phyloP scores from a whole-genome alignment of 257 asterid genomes.

The Jasminum sambac region DNA sequence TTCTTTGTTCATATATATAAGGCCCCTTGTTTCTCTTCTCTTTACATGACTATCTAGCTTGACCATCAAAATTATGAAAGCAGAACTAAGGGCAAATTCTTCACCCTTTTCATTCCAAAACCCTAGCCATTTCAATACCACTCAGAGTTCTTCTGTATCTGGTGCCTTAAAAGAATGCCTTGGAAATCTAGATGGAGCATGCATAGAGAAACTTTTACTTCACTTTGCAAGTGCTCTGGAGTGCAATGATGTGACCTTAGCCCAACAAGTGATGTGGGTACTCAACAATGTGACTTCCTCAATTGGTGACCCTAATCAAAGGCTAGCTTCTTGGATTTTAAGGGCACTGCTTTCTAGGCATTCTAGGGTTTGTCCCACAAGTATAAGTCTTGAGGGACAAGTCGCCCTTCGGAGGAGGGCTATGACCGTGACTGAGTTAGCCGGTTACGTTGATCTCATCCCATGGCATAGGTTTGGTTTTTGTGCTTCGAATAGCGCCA shows the following conservation, averaged over 20 bases:
- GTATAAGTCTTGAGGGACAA: slow-evolving; percentile 29
- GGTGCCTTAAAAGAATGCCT: slow-evolving; percentile 55
- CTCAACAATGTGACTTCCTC: slow-evolving; percentile 82
- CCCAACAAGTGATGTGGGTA: slow-evolving; percentile 93
- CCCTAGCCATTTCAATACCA: slow-evolving; percentile 36
- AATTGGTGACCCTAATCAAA: slow-evolving; percentile 69
- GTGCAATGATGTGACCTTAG: slow-evolving; percentile 67
- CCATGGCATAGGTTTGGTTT: slow-evolving; percentile 86
- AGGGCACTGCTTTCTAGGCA: slow-evolving; percentile 62
- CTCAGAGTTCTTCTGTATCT: slow-evolving; percentile 45
- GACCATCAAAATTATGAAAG: slow-evolving; percentile 36
- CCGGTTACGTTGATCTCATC: slow-evolving; percentile 73
- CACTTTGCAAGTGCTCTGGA: slow-evolving; percentile 76
- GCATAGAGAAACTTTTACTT: slow-evolving; percentile 73
- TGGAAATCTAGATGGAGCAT: slow-evolving; percentile 64
- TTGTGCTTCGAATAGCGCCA: slow-evolving; percentile 64
- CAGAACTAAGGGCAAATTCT: slow-evolving; percentile 46
- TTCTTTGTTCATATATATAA: slow-evolving; percentile 23
- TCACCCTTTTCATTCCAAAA: slow-evolving; percentile 38
- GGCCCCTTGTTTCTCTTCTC: slow-evolving; percentile 22
- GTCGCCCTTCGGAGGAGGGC: slow-evolving; percentile 30
- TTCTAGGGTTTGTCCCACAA: slow-evolving; percentile 55
- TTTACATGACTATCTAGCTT: background rate
- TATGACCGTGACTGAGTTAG: slow-evolving; percentile 73
- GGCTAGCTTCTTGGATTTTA: slow-evolving; percentile 67